Base-by-base conservation (phyloP, 306 rosid genomes). In the Cyamopsis tetragonoloba region DNA sequence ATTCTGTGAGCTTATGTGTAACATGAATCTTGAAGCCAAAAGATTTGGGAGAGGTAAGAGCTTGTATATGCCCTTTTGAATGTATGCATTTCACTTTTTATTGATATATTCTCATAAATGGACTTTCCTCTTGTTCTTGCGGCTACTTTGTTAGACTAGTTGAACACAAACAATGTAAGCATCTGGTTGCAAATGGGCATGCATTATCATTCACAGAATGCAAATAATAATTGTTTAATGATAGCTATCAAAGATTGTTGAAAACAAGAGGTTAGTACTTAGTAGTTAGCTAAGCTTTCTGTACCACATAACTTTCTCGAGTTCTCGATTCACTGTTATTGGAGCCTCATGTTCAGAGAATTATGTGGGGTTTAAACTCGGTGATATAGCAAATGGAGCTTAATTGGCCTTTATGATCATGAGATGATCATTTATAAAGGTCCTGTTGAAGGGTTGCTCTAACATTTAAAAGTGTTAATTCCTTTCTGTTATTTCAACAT, bases 361-460 rank as follows among this genome's bases (percentile, higher is more conserved):
- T 81, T 14, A 57, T 53, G 63, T 59, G 80, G 64, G 86, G 86
- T 68, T 77, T 81, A 77, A 68, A 48, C 31, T 42, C 86, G 59
- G 86, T 81, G 86, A 81, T 73, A 81, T 53, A 81, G 6, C 47
- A 70, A 65, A 77, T 31, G 5, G 86, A 81, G 82, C 78, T 69
- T 35, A 42, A 24, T 54, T 48, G 74, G 62, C 39, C 26, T 55
- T 22, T 62, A 20, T 81, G 85, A 77, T 69, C 75, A 64, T 30
- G 59, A 77, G 77, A 31, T 57, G 67, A 48, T 69, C 63, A 43
- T 63, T 63, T 11, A 53, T 48, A 35, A 68, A 68, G n/a, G 4
- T 43, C 58, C 68, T 26, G 57, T 20, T 22, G 24, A 81, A 64
- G 44, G 72, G 24, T 66, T 11, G 77, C 82, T 77, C 82, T 57